Conservation (phyloP, 345 rosid genomes). For the Nasturtium officinale region DNA sequence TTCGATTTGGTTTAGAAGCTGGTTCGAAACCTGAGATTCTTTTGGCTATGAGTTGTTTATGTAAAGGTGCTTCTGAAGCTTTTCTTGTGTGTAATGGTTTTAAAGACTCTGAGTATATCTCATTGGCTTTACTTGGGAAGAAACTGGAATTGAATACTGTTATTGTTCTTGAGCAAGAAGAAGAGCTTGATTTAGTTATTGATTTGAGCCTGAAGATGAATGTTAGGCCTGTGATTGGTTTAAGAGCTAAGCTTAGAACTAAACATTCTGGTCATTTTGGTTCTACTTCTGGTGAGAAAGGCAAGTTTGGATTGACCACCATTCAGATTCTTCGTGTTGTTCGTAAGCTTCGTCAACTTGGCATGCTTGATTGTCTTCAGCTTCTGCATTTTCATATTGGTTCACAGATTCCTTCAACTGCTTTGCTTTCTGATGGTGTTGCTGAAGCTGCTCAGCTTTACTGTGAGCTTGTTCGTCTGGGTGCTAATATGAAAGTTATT, state of each 20-base stretch:
- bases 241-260: conserved; percentile 86
- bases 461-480: conserved; percentile 86
- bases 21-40: conserved; percentile 98
- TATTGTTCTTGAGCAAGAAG: conserved; percentile 91
- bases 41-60: conserved; percentile 84
- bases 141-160: conserved; percentile 74
- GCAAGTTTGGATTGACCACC: conserved; percentile 87
- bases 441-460: conserved; percentile 88
- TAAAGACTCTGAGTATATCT: conserved; percentile 79
- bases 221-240: conserved; percentile 71
- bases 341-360: conserved; percentile 54
- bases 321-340: conserved; percentile 78
- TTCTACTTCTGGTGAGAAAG: conserved; percentile 96
- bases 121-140: conserved; percentile 71
- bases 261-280: conserved; percentile 94
- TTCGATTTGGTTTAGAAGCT: conserved; percentile 89
- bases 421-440: conserved; percentile 69
- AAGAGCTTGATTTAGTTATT: conserved; percentile 81
- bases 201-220: conserved; percentile 62
- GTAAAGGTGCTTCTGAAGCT: conserved; percentile 72
- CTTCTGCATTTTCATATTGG: conserved; percentile 92
- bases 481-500: conserved; percentile 75
- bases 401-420: conserved; percentile 86
- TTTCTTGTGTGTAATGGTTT: conserved; percentile 85
- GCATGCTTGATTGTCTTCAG: conserved; percentile 86